Evolutionary conservation across 148 eudicot species (phyloP), one percentile per base, ranked within the genome.

Genomic region (Vaccinium corymbosum): DNA sequence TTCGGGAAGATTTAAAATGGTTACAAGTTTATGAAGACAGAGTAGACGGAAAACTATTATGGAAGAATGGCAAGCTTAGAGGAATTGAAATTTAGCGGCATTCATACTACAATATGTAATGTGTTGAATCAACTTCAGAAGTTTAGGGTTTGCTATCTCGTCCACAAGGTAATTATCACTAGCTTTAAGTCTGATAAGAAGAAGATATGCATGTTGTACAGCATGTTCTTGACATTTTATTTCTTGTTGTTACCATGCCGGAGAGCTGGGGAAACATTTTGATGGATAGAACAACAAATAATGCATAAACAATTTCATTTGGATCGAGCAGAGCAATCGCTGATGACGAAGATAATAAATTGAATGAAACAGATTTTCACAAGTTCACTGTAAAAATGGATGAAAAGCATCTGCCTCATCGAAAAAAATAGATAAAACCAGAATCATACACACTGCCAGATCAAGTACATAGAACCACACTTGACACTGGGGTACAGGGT

Each of bases 351-450:
- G 56, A 76, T 16, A 76, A 22, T 35, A 48, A 20, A 46, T 48
- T 76, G 56, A 76, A 73, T 20, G 76, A 35, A 42, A 76, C 79
- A 76, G 32, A 76, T 49, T 76, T 55, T 76, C 55, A 49, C 56
- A 76, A 20, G 17, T n/a, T 48, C 55, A 76, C 6, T 1, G 19
- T 73, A 38, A 7, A 20, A 75, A 10, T 76, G 32, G 29, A 49
- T 0, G 79, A 32, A 51, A 20, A 76, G 56, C 52, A 66, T 66
- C 48, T 76, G 16, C 56, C 51, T 75, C 79, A 11, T 10, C 6
- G 13, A 48, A 48, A 46, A 42, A 48, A 20, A 20, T 1, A 75
- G 27, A 75, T 20, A 75, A 75, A 75, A 9, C 53, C n/a, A 48
- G 5, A 75, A 48, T 20, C 25, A 48, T 29, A 19, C 55, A 19